phyloP scores from a whole-genome alignment of 805 yeast species.

The Zygosaccharomyces pseudorouxii region DNA sequence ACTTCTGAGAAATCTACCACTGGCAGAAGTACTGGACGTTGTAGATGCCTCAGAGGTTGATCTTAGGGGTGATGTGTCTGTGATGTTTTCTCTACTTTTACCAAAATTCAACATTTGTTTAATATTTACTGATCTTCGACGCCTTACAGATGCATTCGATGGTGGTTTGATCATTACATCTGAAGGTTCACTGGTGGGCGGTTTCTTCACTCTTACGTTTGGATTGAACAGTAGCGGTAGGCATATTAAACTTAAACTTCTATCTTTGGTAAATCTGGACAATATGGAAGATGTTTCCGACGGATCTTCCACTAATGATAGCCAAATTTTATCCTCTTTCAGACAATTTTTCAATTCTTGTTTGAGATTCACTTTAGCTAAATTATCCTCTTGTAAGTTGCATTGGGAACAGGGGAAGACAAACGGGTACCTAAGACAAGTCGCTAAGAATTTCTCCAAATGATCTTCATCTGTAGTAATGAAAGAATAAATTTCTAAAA shows the following conservation, averaged over 20 bases:
- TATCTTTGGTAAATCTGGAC: conserved; percentile 15
- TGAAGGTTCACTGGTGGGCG: conserved; percentile 1
- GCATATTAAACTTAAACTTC: conserved; percentile 15
- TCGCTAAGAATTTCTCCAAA: conserved; percentile 20
- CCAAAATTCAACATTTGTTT: conserved; percentile 12
- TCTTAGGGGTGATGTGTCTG: conserved; percentile 2
- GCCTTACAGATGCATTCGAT: conserved; percentile 2
- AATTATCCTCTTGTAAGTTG: conserved; percentile 22
- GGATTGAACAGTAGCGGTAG: conserved; percentile 16
- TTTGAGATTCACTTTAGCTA: conserved; percentile 14
- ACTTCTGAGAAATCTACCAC: not conserved
- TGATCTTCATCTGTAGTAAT: conserved; percentile 15
- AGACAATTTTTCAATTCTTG: conserved; percentile 8
- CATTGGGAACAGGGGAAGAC: conserved; percentile 1
- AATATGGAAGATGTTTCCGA: conserved; percentile 1
- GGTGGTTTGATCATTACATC: not conserved
- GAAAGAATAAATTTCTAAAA: conserved; percentile 11
- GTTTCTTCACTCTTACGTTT: conserved; percentile 3
- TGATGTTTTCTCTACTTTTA: conserved; percentile 6
- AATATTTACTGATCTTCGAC: conserved; percentile 10
- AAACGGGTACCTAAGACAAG: conserved; percentile 24
- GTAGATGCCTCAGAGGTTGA: conserved; percentile 8
- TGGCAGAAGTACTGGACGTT: conserved; percentile 2
- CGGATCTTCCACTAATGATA: conserved; percentile 3
- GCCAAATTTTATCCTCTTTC: conserved; percentile 10